Evolutionary conservation across 1,284 basidiomycete species (phyloP).

Genomic region (Tylopilus sp.): DNA sequence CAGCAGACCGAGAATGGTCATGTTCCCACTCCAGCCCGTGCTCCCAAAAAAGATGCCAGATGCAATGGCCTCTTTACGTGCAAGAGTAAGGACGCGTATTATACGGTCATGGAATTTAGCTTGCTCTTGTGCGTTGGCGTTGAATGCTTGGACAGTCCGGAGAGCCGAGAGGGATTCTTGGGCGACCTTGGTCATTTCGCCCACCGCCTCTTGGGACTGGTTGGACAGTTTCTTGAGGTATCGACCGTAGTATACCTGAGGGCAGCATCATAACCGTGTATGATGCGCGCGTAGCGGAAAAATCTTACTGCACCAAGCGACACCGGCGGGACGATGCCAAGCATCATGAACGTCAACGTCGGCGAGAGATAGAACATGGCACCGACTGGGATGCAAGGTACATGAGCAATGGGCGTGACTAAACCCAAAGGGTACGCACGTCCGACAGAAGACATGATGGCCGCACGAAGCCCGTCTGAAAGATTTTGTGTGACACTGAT

Average conservation of each 20-base stretch:
- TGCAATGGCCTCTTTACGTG: conserved; percentile 86
- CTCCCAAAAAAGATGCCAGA: conserved; percentile 91
- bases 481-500: conserved; percentile 83
- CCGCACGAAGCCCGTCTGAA: conserved; percentile 83
- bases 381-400: conserved; percentile 54
- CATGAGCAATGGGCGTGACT: conserved; percentile 1
- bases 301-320: conserved; percentile 84
- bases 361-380: conserved; percentile 97
- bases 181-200: conserved; percentile 91
- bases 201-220: conserved; percentile 90
- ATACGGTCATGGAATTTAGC: conserved; percentile 68
- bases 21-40: conserved; percentile 93
- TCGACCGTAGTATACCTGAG: conserved; percentile 87
- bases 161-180: conserved; percentile 92
- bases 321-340: conserved; percentile 91
- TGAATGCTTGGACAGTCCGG: conserved; percentile 91
- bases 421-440: conserved; percentile 45
- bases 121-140: conserved; percentile 72
- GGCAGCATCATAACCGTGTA: background rate
- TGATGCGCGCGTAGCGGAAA: background rate
- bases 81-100: conserved; percentile 68
- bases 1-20: conserved; percentile 84
- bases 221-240: conserved; percentile 92
- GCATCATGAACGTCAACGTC: conserved; percentile 87
- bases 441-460: conserved; percentile 88